phyloP scores from a whole-genome alignment of 495 filamentous ascomycete species.

The Chaetomium fimeti region DNA sequence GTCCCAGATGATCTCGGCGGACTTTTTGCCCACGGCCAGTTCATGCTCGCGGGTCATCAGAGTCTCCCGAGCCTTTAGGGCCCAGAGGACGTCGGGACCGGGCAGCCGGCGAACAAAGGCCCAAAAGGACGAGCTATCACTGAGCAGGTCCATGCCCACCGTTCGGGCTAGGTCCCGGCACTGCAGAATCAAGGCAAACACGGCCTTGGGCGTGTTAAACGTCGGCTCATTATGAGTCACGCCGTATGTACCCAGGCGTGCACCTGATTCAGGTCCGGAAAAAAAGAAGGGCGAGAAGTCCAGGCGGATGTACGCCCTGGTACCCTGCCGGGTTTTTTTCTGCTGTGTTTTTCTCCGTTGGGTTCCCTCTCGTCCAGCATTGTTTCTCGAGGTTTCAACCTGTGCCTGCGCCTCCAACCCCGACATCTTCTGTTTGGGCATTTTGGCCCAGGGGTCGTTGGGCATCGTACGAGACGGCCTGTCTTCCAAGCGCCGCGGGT shows the following conservation, averaged over 20 bases:
- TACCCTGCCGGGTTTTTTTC: background rate
- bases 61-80: constrained; percentile 31
- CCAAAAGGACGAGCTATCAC: constrained; percentile 31
- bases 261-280: constrained; percentile 16
- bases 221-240: constrained; percentile 31
- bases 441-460: background rate
- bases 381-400: no score
- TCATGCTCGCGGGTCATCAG: constrained; percentile 14
- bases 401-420: background rate
- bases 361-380: no score
- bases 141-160: constrained; percentile 32
- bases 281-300: constrained; percentile 33
- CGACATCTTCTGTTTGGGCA: background rate
- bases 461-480: background rate
- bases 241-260: constrained; percentile 26
- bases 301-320: constrained; percentile 16
- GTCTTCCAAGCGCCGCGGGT: constrained; percentile 5
- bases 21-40: background rate
- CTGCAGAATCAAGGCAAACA: constrained; percentile 17
- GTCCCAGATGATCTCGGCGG: background rate
- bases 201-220: constrained; percentile 30
- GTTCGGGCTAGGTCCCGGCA: constrained; percentile 11
- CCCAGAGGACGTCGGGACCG: constrained; percentile 32
- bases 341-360: background rate
- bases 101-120: constrained; percentile 31